Percentiles rank a stretch among this genome's conserved stretches.
Conservation (phyloP, 208 protist species). For the Naegleria fowleri region DNA sequence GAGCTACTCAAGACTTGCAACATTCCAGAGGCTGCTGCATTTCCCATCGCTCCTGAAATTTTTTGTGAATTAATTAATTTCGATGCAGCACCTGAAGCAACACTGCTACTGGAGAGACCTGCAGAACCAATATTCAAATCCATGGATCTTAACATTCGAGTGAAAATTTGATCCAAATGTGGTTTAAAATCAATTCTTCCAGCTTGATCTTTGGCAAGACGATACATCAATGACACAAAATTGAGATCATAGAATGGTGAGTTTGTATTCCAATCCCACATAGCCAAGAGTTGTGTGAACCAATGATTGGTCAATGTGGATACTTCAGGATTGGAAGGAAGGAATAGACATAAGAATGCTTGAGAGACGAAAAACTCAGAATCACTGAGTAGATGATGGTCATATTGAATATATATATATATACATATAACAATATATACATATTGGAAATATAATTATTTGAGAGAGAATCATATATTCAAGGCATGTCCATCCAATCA, state of each 20-base stretch:
- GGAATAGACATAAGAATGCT: neutral
- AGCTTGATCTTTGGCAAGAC: neutral
- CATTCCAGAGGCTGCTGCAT: neutral
- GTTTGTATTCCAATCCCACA: neutral
- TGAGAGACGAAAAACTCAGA: neutral
- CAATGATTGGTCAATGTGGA: neutral
- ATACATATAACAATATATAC: too few species aligned
- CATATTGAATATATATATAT: too few species aligned
- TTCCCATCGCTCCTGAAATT: neutral
- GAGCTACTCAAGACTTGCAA: neutral
- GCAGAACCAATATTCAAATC: neutral
- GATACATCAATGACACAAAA: neutral
- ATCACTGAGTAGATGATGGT: neutral
- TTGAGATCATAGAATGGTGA: neutral
- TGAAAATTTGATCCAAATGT: conserved; percentile 6
- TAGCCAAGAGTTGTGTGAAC: neutral
- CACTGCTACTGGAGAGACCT: neutral
- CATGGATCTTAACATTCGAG: neutral
- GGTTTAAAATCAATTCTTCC: neutral
- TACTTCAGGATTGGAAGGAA: neutral
- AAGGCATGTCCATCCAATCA: too few species aligned
- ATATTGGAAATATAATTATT: too few species aligned
- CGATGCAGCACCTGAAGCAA: neutral
- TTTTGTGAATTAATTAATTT: neutral
- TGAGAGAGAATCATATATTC: too few species aligned